Percentiles rank a stretch among this genome's conserved stretches.
These are phyloP conservation scores for Raffaelea ambrosiae DNA, from an alignment of 2,329 filamentous ascomycete species.

Conservation along the genomic window DNA sequence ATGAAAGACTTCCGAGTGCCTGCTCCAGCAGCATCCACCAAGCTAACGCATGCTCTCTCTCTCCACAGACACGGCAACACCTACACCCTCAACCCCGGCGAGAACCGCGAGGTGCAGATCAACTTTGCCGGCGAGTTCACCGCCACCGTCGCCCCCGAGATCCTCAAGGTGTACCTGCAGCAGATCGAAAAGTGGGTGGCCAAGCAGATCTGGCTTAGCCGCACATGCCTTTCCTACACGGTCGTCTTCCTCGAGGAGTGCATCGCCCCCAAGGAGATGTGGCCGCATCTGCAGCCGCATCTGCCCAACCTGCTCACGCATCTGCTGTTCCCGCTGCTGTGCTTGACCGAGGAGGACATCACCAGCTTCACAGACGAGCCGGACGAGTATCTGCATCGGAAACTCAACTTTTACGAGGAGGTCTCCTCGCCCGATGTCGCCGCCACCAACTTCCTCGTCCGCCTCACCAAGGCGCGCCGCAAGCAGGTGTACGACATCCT, in stretches of 20 bases:
- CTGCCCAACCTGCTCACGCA: slow-evolving; percentile 89
- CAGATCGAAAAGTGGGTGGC: slow-evolving; percentile 98
- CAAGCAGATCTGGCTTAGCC: slow-evolving; percentile 90
- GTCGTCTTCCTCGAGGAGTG: slow-evolving; percentile 95
- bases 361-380: slow-evolving; percentile 92
- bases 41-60: too few relatives aligned
- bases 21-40: not conserved
- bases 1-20: too few relatives aligned
- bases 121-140: slow-evolving; percentile 88
- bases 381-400: slow-evolving; percentile 92
- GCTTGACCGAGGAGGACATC: slow-evolving; percentile 83
- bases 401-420: slow-evolving; percentile 96
- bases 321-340: slow-evolving; percentile 90
- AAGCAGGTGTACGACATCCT: slow-evolving; percentile 95
- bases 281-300: slow-evolving; percentile 87
- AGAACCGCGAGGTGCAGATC: slow-evolving; percentile 55
- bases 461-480: slow-evolving; percentile 84
- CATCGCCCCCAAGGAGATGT: slow-evolving; percentile 95
- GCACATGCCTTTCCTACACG: slow-evolving; percentile 86
- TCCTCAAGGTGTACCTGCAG: slow-evolving; percentile 85
- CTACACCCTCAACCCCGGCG: slow-evolving; percentile 58
- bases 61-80: slow-evolving; percentile 76
- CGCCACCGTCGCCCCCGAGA: slow-evolving; percentile 85
- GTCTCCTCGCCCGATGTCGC: slow-evolving; percentile 91
- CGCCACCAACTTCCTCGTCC: slow-evolving; percentile 92